Conservation (phyloP, 805 yeast species). For the Sugiyamaella lignohabitans region DNA sequence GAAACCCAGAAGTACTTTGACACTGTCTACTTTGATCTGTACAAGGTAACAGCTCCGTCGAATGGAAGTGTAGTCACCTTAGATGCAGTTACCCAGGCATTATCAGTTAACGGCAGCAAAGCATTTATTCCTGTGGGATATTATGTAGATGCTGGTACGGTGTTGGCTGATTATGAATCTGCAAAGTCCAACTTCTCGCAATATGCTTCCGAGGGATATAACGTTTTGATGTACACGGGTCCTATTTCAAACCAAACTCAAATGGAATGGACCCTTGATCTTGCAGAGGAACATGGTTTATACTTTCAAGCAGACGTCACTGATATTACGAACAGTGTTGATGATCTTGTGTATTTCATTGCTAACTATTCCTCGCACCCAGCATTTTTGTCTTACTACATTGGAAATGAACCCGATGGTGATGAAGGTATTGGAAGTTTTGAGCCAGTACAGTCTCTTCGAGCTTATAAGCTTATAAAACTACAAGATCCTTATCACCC, state of each 20-base stretch:
- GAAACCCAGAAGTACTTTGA: conserved; percentile 3
- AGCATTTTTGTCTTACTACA: conserved; percentile 11
- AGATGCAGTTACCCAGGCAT: conserved; percentile 2
- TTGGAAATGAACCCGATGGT: conserved; percentile 14
- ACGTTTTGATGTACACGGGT: conserved; percentile 11
- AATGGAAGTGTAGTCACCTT: conserved; percentile 5
- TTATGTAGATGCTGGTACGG: conserved; percentile 6
- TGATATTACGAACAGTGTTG: conserved; percentile 6
- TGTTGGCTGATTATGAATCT: conserved; percentile 1
- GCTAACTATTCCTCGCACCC: conserved; percentile 7
- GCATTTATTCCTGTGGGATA: conserved; percentile 13
- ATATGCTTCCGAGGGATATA: conserved; percentile 13
- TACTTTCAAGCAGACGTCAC: conserved; percentile 13
- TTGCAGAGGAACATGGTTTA: conserved; percentile 7
- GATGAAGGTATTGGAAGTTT: conserved; percentile 12
- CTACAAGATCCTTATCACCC: conserved; percentile 12
- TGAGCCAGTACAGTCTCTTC: conserved; percentile 5
- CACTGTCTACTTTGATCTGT: conserved; percentile 10
- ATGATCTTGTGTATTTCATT: conserved; percentile 4
- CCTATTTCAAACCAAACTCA: conserved; percentile 8
- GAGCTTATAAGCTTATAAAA: conserved; percentile 10
- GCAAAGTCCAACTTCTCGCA: conserved; percentile 4
- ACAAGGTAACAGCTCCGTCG: conserved; percentile 5
- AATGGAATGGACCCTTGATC: conserved; percentile 11
- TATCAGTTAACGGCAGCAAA: conserved; percentile 3